Conservation (phyloP, 768 basidiomycete genomes). For the Chalciporus piperatus region DNA sequence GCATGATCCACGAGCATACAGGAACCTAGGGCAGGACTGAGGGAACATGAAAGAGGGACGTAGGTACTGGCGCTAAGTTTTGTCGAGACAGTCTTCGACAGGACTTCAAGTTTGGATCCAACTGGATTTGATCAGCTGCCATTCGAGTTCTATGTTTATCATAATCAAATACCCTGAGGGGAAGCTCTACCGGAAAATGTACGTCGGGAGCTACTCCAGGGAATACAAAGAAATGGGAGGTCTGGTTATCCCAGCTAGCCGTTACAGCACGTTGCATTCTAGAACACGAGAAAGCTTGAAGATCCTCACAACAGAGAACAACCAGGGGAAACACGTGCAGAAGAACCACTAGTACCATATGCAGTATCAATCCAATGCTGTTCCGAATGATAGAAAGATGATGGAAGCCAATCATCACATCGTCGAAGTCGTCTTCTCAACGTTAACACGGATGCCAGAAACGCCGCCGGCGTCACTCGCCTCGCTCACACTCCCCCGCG, state of each 20-base stretch:
- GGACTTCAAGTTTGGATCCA: constrained; percentile 5
- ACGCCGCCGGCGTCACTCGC: constrained; percentile 20
- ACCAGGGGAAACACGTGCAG: constrained; percentile 15
- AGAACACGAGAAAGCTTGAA: constrained; percentile 16
- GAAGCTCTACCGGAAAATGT: background rate
- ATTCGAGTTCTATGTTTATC: background rate
- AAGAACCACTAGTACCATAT: constrained; percentile 21
- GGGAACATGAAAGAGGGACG: background rate
- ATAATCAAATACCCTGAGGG: background rate
- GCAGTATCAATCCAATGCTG: constrained; percentile 26
- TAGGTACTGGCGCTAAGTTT: background rate
- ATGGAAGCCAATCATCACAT: constrained; percentile 31
- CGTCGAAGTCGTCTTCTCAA: constrained; percentile 57
- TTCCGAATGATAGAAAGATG: constrained; percentile 19
- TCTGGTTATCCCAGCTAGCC: constrained; percentile 13
- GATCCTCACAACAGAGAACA: constrained; percentile 10
- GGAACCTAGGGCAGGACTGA: background rate
- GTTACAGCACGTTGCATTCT: constrained; percentile 17
- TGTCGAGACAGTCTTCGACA: background rate
- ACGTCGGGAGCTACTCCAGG: constrained; percentile 1
- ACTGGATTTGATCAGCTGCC: background rate
- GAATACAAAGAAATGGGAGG: constrained; percentile 12
- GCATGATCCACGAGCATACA: background rate
- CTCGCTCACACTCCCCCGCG: constrained; percentile 19
- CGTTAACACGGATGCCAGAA: constrained; percentile 54